Percentiles rank a stretch among this genome's conserved stretches.
phyloP scores from a whole-genome alignment of 2,329 filamentous ascomycete genomes.

The Microsporum canis region DNA sequence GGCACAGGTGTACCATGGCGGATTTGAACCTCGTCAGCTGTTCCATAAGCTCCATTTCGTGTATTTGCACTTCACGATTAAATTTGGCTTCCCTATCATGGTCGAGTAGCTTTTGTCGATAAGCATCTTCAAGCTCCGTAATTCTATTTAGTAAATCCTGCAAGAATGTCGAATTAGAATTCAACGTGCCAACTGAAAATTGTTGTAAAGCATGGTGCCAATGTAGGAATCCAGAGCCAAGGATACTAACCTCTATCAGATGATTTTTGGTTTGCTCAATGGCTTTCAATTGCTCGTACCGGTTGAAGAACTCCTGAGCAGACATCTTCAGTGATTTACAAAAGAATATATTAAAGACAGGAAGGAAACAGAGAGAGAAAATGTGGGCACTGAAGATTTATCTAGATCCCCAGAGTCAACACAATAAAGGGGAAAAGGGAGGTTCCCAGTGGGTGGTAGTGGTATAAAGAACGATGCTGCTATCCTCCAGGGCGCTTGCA shows the following conservation, averaged over 20 bases:
- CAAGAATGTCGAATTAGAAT: neutral
- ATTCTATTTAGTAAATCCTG: conserved; percentile 38
- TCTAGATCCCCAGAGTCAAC: neutral
- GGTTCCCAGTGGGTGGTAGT: neutral
- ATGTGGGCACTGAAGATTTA: neutral
- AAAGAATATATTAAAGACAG: neutral
- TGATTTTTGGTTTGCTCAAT: conserved; percentile 38
- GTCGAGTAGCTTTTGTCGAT: conserved; percentile 35
- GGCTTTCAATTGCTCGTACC: conserved; percentile 35
- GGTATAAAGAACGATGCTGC: conserved; percentile 4
- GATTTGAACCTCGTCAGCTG: conserved; percentile 35
- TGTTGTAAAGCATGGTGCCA: neutral
- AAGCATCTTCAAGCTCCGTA: conserved; percentile 34
- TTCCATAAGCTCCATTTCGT: conserved; percentile 38
- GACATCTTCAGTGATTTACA: conserved; percentile 10
- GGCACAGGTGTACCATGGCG: conserved; percentile 31
- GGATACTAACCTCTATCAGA: conserved; percentile 35
- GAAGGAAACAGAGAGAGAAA: neutral
- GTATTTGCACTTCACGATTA: conserved; percentile 38
- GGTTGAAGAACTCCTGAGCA: conserved; percentile 28
- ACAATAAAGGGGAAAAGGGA: neutral
- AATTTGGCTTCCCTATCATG: conserved; percentile 39
- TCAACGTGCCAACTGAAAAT: neutral
- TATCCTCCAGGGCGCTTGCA: neutral
- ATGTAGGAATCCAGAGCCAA: neutral